These are phyloP conservation scores for Xylariaceae sp. DNA, from an alignment of 2,329 filamentous ascomycete species.

Conservation along the genomic window DNA sequence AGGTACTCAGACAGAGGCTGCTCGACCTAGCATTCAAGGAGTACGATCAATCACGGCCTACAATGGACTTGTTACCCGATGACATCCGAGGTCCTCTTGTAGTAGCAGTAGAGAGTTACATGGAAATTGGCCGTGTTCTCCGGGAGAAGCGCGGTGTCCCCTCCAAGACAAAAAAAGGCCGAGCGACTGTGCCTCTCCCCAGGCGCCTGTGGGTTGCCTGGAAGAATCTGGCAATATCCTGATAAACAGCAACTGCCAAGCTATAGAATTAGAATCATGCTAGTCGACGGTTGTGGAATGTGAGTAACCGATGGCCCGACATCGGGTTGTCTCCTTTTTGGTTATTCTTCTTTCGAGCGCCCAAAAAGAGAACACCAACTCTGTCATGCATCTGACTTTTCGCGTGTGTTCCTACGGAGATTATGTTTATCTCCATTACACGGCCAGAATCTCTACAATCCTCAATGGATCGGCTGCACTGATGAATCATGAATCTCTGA, in stretches of 20 bases:
- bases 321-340: too few species aligned
- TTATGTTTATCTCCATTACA: too few species aligned
- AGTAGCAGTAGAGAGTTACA: slow-evolving; percentile 70
- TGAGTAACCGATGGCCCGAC: too few species aligned
- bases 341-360: too few species aligned
- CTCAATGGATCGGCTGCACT: background rate
- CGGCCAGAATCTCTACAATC: background rate
- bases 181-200: slow-evolving; percentile 30
- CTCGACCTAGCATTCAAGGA: slow-evolving; percentile 58
- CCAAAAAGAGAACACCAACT: too few species aligned
- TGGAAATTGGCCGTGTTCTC: slow-evolving; percentile 68
- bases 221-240: slow-evolving; percentile 28
- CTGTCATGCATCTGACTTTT: too few species aligned
- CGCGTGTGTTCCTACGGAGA: too few species aligned
- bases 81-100: slow-evolving; percentile 60
- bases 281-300: background rate
- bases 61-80: slow-evolving; percentile 58
- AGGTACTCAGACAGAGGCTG: slow-evolving; percentile 49
- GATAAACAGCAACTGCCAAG: slow-evolving; percentile 6
- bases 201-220: slow-evolving; percentile 34
- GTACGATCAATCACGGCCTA: slow-evolving; percentile 50
- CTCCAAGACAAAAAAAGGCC: slow-evolving; percentile 24
- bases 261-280: background rate
- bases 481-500: slow-evolving; percentile 21
- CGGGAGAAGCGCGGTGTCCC: slow-evolving; percentile 33